A percentile compares a stretch with the other conserved stretches of the same genome.
Evolutionary conservation across 2,329 filamentous ascomycete species (phyloP).

Genomic region (Microascus cirrosus): DNA sequence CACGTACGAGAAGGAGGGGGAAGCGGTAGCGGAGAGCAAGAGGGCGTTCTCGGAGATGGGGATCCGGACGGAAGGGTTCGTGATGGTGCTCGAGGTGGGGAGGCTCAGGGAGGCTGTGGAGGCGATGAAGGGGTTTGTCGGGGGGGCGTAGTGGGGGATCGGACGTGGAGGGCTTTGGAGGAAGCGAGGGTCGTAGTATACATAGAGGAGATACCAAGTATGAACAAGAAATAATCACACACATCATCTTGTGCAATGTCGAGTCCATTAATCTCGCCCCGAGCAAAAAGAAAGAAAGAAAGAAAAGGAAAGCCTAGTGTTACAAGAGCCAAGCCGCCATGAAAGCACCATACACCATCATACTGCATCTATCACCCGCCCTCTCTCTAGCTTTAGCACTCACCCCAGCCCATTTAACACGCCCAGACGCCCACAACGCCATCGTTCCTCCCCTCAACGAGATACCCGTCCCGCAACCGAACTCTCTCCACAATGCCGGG

Average conservation of each 20-base stretch:
- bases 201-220: no score
- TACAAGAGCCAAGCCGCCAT: neutral
- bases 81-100: slow-evolving; percentile 74
- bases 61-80: slow-evolving; percentile 69
- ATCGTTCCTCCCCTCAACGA: slow-evolving; percentile 81
- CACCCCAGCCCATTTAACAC: slow-evolving; percentile 30
- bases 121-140: slow-evolving; percentile 63
- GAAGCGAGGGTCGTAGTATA: neutral
- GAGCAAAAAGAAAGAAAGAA: neutral
- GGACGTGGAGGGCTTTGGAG: neutral
- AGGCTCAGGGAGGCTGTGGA: slow-evolving; percentile 70
- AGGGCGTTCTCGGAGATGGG: slow-evolving; percentile 90
- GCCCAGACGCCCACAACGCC: slow-evolving; percentile 88
- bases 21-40: slow-evolving; percentile 80
- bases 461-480: slow-evolving; percentile 84
- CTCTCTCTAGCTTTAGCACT: neutral
- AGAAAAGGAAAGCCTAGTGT: neutral
- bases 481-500: slow-evolving; percentile 72
- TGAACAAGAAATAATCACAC: no score
- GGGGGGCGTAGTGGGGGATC: neutral
- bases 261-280: no score
- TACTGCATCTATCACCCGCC: no score
- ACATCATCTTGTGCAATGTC: neutral
- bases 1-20: slow-evolving; percentile 70
- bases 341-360: neutral